Evolutionary conservation across 1,284 basidiomycete genomes (phyloP), one percentile per base, ranked within the genome.

Genomic region (Rhodotorula sp.): DNA sequence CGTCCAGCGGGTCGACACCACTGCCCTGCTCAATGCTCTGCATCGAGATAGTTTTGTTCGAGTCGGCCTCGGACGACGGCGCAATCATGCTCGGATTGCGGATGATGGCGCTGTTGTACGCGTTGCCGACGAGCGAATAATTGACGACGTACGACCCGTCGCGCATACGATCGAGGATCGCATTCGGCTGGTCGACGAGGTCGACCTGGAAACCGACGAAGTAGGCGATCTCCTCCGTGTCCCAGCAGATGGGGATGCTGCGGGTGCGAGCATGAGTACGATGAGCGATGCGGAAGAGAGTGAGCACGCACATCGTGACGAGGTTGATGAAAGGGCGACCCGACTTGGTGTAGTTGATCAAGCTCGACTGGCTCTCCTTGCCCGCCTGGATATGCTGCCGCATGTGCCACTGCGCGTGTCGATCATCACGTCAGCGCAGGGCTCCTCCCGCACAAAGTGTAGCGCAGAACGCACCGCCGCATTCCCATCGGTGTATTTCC

Each of bases 281-380:
- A 22, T 1, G 3, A n/a, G 12, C 44, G 25, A 4, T n/a, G 54
- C 7, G 34, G 7, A 21, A 13, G 13, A 13, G 29, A 4, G 1
- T 15, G 9, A 25, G 34, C 2, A 72, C 65, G 29, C n/a, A 73
- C 74, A 77, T 73, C 17, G 81, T 82, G 67, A 83, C 82, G 62
- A 83, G 75, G 69, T 83, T 83, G 79, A 83, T 81, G 77, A 97
- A 97, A 0, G 92, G 87, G n/a, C 85, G 83, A 8, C 93, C 92
- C 70, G 89, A 88, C 80, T 92, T 92, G 64, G 88, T 86, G 80
- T 94, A 97, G 81, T 97, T 97, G 82, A 95, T 86, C 67, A 98
- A 84, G 67, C 86, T 89, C 2, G 89, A 89, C 83, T 97, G 95
- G 89, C 71, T 93, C 82, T 97, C 94, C 81, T 92, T 92, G 76